Evolutionary conservation across 2,329 filamentous ascomycete species (phyloP).

Genomic region (Fusarium papillatum): DNA sequence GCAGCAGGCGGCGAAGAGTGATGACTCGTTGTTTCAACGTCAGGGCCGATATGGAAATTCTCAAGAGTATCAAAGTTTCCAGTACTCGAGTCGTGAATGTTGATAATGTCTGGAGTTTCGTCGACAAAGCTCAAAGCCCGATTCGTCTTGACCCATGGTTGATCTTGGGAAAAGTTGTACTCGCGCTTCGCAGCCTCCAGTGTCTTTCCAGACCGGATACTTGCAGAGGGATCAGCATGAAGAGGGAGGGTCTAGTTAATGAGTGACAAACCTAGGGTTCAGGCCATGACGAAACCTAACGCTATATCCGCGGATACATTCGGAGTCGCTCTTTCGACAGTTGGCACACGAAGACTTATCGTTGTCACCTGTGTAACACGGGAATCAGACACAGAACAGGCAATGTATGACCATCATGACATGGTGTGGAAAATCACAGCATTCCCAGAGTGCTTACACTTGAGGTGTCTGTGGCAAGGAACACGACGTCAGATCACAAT

Average conservation of each 20-base stretch:
- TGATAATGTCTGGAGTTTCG: conserved; percentile 46
- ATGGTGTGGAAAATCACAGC: background rate
- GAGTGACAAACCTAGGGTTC: conserved; percentile 41
- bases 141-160: conserved; percentile 46
- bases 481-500: conserved; percentile 14
- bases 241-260: background rate
- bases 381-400: conserved; percentile 14
- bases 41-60: conserved; percentile 1
- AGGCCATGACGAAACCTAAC: conserved; percentile 46
- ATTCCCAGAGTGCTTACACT: conserved; percentile 29
- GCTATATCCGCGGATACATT: conserved; percentile 45
- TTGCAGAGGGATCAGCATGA: conserved; percentile 19
- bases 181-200: conserved; percentile 30
- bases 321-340: conserved; percentile 42
- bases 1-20: conserved; percentile 20
- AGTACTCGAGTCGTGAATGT: conserved; percentile 40
- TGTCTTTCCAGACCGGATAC: conserved; percentile 34
- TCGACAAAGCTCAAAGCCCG: conserved; percentile 45
- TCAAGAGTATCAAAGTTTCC: conserved; percentile 30
- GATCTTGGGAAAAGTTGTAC: conserved; percentile 42
- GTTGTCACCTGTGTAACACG: conserved; percentile 31
- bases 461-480: conserved; percentile 36
- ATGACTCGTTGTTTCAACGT: conserved; percentile 17
- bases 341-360: conserved; percentile 40
- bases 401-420: background rate